phyloP scores from a whole-genome alignment of 805 yeast species.

The Kluyveromyces nonfermentans region DNA sequence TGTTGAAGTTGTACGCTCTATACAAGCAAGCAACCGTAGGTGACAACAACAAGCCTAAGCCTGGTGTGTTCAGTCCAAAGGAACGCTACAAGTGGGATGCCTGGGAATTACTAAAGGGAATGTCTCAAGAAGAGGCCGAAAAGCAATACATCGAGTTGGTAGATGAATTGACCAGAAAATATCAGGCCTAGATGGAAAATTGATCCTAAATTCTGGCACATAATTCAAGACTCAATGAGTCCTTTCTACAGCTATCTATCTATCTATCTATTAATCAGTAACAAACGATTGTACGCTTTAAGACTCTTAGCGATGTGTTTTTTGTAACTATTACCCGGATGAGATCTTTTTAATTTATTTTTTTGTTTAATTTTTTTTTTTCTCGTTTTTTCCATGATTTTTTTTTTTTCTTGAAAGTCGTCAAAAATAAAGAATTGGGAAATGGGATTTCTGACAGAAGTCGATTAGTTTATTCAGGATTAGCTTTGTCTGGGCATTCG shows the following conservation, averaged over 20 bases:
- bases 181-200: conserved; percentile 13
- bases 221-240: not conserved
- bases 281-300: too few relatives aligned
- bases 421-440: not conserved
- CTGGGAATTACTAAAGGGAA: conserved; percentile 85
- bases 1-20: conserved; percentile 78
- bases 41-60: conserved; percentile 80
- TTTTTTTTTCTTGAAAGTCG: not conserved
- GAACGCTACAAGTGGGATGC: conserved; percentile 98
- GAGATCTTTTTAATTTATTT: too few relatives aligned
- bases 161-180: conserved; percentile 49
- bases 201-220: not conserved
- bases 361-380: too few relatives aligned
- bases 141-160: conserved; percentile 62
- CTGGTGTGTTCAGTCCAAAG: conserved; percentile 86
- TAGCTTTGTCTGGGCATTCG: not conserved
- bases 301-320: too few relatives aligned
- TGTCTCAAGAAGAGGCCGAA: conserved; percentile 86
- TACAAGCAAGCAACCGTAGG: conserved; percentile 97
- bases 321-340: too few relatives aligned
- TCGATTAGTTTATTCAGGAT: not conserved
- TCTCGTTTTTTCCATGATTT: not conserved
- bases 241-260: too few relatives aligned
- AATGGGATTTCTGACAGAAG: not conserved
- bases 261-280: too few relatives aligned